These are phyloP conservation scores for Clathrus columnatus DNA, from an alignment of 768 basidiomycete genomes.

Conservation along the genomic window DNA sequence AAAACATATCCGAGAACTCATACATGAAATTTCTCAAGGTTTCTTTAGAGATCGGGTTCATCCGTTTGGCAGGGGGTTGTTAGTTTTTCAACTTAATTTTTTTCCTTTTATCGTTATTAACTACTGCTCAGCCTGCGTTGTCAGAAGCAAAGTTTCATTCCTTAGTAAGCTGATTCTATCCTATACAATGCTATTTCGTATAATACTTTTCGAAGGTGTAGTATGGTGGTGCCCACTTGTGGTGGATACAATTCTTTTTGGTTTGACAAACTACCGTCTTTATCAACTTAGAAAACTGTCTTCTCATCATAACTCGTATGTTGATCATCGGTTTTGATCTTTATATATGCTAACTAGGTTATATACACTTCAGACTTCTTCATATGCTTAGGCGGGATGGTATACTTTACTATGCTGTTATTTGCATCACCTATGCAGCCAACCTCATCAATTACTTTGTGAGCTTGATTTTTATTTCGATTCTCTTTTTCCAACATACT, in stretches of 20 bases:
- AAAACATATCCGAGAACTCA: no score
- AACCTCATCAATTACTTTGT: neutral
- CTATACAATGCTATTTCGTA: neutral
- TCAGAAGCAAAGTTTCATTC: neutral
- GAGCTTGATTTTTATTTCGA: neutral
- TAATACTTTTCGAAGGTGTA: neutral
- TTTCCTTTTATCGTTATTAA: no score
- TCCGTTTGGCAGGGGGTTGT: no score
- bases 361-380: neutral
- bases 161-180: neutral
- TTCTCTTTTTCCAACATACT: no score
- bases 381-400: neutral
- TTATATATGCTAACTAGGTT: neutral
- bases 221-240: conserved; percentile 1
- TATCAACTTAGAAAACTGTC: neutral
- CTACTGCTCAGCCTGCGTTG: neutral
- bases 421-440: neutral
- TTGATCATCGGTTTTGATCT: no score
- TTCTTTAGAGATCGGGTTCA: neutral
- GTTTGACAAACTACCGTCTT: neutral
- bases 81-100: neutral
- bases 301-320: neutral
- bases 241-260: neutral
- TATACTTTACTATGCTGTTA: neutral
- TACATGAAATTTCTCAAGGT: no score